Percentiles rank a stretch among this genome's conserved stretches.
Evolutionary conservation across 805 yeast species (phyloP).

Genomic region (Lipomyces chichibuensis): DNA sequence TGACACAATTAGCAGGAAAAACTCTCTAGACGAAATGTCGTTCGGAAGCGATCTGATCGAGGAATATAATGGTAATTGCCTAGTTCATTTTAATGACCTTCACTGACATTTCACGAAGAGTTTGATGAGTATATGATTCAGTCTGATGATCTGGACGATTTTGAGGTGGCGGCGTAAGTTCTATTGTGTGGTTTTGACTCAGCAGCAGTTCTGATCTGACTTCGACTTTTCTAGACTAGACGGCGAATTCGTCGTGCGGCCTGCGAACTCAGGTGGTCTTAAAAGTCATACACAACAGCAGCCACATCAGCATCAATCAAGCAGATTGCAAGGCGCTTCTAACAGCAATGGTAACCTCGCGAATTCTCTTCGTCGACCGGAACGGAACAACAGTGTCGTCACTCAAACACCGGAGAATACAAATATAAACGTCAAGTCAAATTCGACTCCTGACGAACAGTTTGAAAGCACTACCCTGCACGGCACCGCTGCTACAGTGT

Average conservation of each 20-base stretch:
- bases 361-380: conserved; percentile 1
- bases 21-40: conserved; percentile 15
- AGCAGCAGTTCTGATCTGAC: not conserved
- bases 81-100: not conserved
- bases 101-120: conserved; percentile 1
- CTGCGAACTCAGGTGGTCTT: not conserved
- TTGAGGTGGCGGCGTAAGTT: conserved; percentile 1
- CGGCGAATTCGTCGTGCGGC: conserved; percentile 4
- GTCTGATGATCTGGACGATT: conserved; percentile 23
- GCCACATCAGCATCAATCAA: not conserved
- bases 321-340: not conserved
- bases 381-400: not conserved
- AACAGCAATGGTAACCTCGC: not conserved
- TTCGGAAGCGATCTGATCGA: conserved; percentile 30
- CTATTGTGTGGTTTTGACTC: not conserved
- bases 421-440: not conserved
- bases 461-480: not conserved
- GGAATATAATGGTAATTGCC: conserved; percentile 23
- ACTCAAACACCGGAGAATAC: not conserved
- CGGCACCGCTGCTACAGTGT: not conserved
- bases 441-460: not conserved
- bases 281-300: not conserved
- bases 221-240: not conserved
- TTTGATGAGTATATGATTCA: conserved; percentile 18
- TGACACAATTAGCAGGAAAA: conserved; percentile 4